Conservation (phyloP, 2,329 filamentous ascomycete genomes). For the Stemphylium vesicarium region DNA sequence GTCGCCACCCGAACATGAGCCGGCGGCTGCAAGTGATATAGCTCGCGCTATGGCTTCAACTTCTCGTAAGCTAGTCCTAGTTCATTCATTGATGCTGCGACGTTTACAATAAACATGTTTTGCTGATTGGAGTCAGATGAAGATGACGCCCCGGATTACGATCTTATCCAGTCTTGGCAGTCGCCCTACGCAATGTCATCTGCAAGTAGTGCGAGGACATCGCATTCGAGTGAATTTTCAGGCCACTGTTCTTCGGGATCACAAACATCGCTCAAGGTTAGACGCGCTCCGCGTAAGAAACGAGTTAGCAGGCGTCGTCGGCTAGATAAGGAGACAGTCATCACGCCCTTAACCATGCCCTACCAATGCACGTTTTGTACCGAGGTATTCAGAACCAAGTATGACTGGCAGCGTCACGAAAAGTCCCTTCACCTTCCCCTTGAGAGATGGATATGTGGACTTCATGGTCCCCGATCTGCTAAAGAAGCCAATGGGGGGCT, state of each 20-base stretch:
- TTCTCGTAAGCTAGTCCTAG: conserved; percentile 3
- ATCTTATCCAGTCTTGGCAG: conserved; percentile 15
- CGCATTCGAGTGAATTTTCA: conserved; percentile 31
- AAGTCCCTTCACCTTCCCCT: conserved; percentile 37
- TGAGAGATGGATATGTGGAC: conserved; percentile 35
- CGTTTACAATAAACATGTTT: too few relatives aligned
- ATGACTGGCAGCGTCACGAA: conserved; percentile 41
- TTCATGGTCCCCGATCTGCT: conserved; percentile 17
- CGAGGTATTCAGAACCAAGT: conserved; percentile 39
- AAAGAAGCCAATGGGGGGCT: conserved; percentile 20
- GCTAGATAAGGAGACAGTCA: conserved; percentile 13
- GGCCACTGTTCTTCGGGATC: conserved; percentile 22
- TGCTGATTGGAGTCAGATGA: background rate
- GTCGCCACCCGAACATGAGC: conserved; percentile 38
- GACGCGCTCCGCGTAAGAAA: conserved; percentile 18
- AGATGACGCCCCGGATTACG: background rate
- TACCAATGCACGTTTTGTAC: conserved; percentile 43
- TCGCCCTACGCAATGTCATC: conserved; percentile 25
- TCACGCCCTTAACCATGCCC: conserved; percentile 18
- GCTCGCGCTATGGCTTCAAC: conserved; percentile 32
- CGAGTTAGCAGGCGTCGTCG: conserved; percentile 14
- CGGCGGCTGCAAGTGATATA: conserved; percentile 30
- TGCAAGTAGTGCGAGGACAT: conserved; percentile 33
- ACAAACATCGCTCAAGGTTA: conserved; percentile 21
- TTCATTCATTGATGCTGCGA: too few relatives aligned